Percentiles rank a stretch among this genome's conserved stretches.
These are phyloP conservation scores for Ceratocystis ficicola DNA, from an alignment of 2,329 filamentous ascomycete genomes.

Conservation along the genomic window DNA sequence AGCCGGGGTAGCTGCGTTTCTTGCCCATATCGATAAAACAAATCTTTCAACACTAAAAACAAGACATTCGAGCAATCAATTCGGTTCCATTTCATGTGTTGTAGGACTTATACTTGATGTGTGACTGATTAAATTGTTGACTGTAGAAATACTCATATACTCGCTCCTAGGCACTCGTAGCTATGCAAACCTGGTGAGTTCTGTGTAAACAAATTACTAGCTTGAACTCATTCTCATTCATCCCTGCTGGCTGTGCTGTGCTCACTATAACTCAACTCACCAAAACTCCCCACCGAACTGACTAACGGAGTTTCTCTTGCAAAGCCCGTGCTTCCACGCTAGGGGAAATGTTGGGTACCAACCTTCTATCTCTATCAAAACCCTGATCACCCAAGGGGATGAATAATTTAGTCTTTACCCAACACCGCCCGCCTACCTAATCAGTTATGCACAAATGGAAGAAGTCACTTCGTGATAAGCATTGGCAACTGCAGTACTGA, in stretches of 20 bases:
- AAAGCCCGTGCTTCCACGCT: constrained; percentile 5
- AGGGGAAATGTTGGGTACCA: constrained; percentile 19
- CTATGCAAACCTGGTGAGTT: no score
- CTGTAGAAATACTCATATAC: no score
- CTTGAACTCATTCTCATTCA: neutral
- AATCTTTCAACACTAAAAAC: neutral
- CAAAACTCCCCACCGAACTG: neutral
- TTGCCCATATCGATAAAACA: neutral
- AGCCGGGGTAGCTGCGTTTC: neutral
- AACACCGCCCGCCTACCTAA: neutral
- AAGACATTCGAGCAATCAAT: neutral
- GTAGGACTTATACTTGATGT: no score
- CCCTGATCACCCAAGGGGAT: constrained; percentile 5
- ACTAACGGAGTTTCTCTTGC: neutral
- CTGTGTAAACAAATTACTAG: no score
- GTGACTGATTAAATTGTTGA: no score
- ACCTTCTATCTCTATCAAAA: constrained; percentile 1
- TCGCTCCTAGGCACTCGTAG: no score
- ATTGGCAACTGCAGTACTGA: neutral
- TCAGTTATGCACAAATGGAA: neutral
- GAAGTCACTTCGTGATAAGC: neutral
- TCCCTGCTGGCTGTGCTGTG: neutral
- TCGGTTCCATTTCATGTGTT: no score
- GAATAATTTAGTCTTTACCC: neutral
- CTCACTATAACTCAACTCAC: constrained; percentile 4